Evolutionary conservation across 2,329 filamentous ascomycete genomes (phyloP).

Genomic region (Ophiostoma montium): DNA sequence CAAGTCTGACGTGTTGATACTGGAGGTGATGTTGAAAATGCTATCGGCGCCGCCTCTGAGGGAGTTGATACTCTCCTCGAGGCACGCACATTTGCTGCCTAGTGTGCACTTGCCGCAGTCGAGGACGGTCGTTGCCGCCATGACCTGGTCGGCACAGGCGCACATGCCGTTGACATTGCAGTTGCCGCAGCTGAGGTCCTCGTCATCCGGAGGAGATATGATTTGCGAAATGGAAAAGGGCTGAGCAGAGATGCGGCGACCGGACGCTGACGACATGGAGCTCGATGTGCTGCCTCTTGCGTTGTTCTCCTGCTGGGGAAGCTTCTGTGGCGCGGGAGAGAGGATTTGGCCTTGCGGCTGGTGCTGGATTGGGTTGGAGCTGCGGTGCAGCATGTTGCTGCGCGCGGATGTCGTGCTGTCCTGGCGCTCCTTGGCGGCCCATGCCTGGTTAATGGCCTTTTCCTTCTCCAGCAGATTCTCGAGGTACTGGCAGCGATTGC

Average conservation of each 20-base stretch:
- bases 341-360: conserved; percentile 8
- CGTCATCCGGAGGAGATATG: conserved; percentile 36
- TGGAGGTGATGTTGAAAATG: conserved; percentile 14
- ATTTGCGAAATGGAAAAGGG: conserved; percentile 44
- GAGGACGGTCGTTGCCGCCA: conserved; percentile 35
- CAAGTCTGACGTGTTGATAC: conserved; percentile 19
- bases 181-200: conserved; percentile 37
- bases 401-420: conserved; percentile 7
- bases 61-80: conserved; percentile 30
- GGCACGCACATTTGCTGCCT: conserved; percentile 48
- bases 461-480: conserved; percentile 50
- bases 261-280: conserved; percentile 17
- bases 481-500: conserved; percentile 44
- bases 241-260: conserved; percentile 21
- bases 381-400: conserved; percentile 6
- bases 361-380: conserved; percentile 4
- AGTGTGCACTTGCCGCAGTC: conserved; percentile 54
- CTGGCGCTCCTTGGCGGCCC: conserved; percentile 10
- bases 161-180: conserved; percentile 40
- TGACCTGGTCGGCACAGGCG: conserved; percentile 44
- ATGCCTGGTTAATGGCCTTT: conserved; percentile 14
- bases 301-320: conserved; percentile 9
- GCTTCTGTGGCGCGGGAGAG: conserved; percentile 9
- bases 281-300: conserved; percentile 15
- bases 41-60: conserved; percentile 13